A percentile compares a stretch with the other conserved stretches of the same genome.
These are phyloP conservation scores for Linnemannia zychae DNA, from an alignment of 192 early-diverging fungal genomes.

Conservation along the genomic window DNA sequence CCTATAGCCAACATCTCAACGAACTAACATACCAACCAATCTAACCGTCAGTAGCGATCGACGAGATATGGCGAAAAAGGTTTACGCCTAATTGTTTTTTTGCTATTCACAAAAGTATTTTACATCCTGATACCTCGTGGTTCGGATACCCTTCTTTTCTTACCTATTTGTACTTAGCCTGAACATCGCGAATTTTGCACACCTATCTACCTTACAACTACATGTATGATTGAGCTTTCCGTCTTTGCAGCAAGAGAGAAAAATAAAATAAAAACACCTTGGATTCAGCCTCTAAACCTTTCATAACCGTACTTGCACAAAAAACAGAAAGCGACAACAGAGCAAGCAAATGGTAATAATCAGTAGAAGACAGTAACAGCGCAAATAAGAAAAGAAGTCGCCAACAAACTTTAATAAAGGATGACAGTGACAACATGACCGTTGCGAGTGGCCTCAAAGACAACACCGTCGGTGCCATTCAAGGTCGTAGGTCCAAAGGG, in stretches of 20 bases:
- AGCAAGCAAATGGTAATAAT: background rate
- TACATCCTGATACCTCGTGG: background rate
- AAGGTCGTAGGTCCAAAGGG: conserved; percentile 81
- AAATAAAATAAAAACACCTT: background rate
- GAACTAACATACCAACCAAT: background rate
- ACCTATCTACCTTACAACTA: background rate
- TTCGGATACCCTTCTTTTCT: background rate
- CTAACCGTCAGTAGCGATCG: background rate
- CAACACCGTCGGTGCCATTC: conserved; percentile 70
- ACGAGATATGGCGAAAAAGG: background rate
- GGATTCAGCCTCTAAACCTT: background rate
- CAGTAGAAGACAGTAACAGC: no score
- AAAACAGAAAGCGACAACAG: background rate
- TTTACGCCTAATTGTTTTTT: background rate
- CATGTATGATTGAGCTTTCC: background rate
- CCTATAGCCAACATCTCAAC: background rate
- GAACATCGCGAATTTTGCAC: conserved; percentile 2
- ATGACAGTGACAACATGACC: conserved; percentile 71
- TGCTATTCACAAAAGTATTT: background rate
- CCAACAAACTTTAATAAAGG: conserved; percentile 54
- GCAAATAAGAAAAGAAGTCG: no score
- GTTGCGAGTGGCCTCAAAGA: conserved; percentile 78
- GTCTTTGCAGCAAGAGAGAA: background rate
- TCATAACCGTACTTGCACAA: background rate
- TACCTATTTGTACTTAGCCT: background rate